Evolutionary conservation across 2,329 filamentous ascomycete species (phyloP).

Genomic region (Zymoseptoria passerinii): DNA sequence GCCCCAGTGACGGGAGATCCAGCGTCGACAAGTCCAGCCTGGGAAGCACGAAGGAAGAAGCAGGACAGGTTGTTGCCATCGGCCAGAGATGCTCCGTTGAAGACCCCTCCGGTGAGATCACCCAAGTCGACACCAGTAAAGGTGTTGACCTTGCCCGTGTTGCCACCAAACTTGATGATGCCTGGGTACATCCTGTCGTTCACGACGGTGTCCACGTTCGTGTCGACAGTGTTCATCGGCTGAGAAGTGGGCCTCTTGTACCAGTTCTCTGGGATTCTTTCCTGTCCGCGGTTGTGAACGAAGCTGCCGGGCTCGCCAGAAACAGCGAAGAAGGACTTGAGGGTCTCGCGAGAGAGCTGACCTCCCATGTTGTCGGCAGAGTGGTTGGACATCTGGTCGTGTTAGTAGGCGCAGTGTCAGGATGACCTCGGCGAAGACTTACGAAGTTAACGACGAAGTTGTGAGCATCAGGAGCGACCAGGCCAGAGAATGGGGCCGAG

Average conservation of each 20-base stretch:
- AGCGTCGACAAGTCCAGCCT: conserved; percentile 20
- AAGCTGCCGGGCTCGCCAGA: conserved; percentile 16
- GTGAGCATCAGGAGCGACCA: conserved; percentile 19
- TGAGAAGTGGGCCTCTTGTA: conserved; percentile 24
- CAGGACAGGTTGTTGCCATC: conserved; percentile 30
- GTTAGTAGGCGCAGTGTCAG: background rate
- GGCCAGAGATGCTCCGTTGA: conserved; percentile 27
- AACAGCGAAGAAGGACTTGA: conserved; percentile 20
- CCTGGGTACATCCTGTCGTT: conserved; percentile 18
- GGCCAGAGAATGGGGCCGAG: conserved; percentile 8
- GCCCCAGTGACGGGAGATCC: conserved; percentile 13
- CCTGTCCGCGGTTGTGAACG: conserved; percentile 10
- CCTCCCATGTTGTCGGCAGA: conserved; percentile 15
- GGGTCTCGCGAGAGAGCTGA: conserved; percentile 13
- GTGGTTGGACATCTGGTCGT: conserved; percentile 18
- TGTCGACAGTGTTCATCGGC: conserved; percentile 17
- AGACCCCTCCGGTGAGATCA: conserved; percentile 35
- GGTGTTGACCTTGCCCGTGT: conserved; percentile 26
- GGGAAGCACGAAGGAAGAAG: conserved; percentile 24
- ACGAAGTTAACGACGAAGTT: conserved; percentile 20
- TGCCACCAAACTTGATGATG: conserved; percentile 23
- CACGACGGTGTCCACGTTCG: conserved; percentile 12
- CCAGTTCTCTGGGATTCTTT: conserved; percentile 18
- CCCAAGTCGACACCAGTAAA: conserved; percentile 28
- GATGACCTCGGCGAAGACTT: background rate